Base-by-base conservation (phyloP, 2,329 filamentous ascomycete genomes). In the Magnaporthiopsis rhizophila region DNA sequence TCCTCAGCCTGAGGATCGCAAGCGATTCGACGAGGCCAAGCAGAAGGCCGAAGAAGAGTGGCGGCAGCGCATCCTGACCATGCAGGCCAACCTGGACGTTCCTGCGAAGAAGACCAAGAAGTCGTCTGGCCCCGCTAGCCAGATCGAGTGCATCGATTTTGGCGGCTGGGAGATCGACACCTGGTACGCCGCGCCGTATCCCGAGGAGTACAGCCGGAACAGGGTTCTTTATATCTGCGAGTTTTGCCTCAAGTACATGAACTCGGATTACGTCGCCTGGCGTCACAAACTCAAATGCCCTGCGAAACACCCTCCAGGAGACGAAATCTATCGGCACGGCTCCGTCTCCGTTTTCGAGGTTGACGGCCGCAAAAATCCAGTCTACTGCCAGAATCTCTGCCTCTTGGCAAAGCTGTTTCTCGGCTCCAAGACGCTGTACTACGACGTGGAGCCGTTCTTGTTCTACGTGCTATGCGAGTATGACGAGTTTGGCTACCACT, bases 241-340 rank as follows among this genome's bases (percentile, higher is more conserved):
- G 75, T 99, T 98, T 76, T 99, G 95, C 74, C 82, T 99, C 66
- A 99, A 98, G 77, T 99, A 99, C 79, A 97, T 99, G 92, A 97
- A 96, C 76, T 98, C 95, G 24, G 94, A 97, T 74, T 98, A 96
- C 71, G 95, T 99, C 34, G 94, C 95, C 18, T 98, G 94, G 92
- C 86, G 95, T 63, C 95, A 99, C 77, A 98, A 98, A 79, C 85
- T 92, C 70, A 99, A 99, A 79, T 99, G 95, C 71, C 90, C 92
- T 7, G 92, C 92, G 50, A 98, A 98, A 75, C 93, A 98, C 72
- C 96, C 95, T 3, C 96, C 96, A 0, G 95, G 95, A 30, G 95
- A 99, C 72, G 95, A 99, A 74, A 98, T 99, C 62, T 99, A 99
- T 74, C 90, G 95, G 0, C 89, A 97, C 71, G 88, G 89, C 62